These are phyloP conservation scores for Tetraselmis striata DNA, from an alignment of 139 green algal genomes.

Conservation along the genomic window DNA sequence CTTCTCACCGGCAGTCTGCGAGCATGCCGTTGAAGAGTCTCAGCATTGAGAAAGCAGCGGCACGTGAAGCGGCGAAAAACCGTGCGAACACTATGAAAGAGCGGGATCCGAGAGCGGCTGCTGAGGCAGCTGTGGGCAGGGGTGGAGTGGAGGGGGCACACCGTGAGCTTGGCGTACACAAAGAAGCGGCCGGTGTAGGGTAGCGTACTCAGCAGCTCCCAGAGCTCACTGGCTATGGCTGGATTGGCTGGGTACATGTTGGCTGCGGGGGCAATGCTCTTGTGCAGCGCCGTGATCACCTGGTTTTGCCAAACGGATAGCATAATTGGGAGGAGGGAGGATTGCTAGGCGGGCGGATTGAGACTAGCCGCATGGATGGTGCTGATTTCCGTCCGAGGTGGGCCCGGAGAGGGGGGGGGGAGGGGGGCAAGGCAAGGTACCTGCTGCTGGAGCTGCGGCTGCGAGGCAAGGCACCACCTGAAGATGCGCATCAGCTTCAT, in stretches of 20 bases:
- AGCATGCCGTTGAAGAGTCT: no score
- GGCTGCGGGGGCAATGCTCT: constrained; percentile 53
- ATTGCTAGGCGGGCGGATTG: no score
- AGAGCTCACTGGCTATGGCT: constrained; percentile 52
- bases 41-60: no score
- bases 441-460: constrained; percentile 1
- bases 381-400: no score
- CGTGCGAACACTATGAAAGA: no score
- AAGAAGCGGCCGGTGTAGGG: constrained; percentile 50
- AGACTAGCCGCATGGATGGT: neutral
- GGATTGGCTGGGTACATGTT: constrained; percentile 45
- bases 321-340: no score
- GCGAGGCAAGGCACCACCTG: constrained; percentile 17
- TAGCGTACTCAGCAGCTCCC: constrained; percentile 57
- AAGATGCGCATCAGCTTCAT: constrained; percentile 34
- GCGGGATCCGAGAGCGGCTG: no score
- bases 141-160: neutral
- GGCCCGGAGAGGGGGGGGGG: no score
- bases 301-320: no score
- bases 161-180: constrained; percentile 46
- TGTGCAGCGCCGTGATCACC: constrained; percentile 39
- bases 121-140: neutral
- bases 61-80: no score
- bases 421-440: no score
- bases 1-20: constrained; percentile 20